These are phyloP conservation scores for Cryptococcus sp. DNA, from an alignment of 1,284 basidiomycete genomes.

Conservation along the genomic window DNA sequence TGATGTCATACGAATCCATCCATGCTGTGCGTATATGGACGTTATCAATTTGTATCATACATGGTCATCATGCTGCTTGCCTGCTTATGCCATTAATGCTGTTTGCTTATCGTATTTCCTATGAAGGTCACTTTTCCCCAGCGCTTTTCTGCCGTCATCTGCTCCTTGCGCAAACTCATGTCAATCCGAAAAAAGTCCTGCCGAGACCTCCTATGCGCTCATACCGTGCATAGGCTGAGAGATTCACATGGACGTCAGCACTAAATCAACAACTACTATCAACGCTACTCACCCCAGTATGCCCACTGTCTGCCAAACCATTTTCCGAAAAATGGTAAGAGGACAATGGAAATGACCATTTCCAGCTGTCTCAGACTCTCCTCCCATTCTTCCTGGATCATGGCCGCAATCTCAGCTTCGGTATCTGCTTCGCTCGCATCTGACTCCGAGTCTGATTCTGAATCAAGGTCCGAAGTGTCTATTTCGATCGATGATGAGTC, in stretches of 20 bases:
- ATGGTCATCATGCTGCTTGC: not conserved
- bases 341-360: constrained; percentile 72
- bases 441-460: constrained; percentile 51
- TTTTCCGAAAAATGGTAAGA: constrained; percentile 83
- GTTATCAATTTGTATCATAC: not conserved
- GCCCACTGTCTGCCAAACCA: constrained; percentile 83
- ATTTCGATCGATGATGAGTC: constrained; percentile 43
- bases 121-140: not conserved
- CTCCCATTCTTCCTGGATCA: constrained; percentile 88
- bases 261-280: too few relatives aligned
- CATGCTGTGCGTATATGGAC: too few relatives aligned
- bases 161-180: constrained; percentile 7
- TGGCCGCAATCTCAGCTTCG: constrained; percentile 58
- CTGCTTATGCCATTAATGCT: not conserved
- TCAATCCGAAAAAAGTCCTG: constrained; percentile 26
- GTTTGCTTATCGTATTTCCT: not conserved
- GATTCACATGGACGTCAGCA: not conserved
- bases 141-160: not conserved
- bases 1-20: too few relatives aligned
- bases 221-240: constrained; percentile 24
- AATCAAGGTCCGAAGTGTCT: constrained; percentile 20
- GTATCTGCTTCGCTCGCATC: constrained; percentile 62
- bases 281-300: constrained; percentile 68
- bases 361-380: constrained; percentile 82
- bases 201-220: constrained; percentile 27